Conservation (phyloP, 2,329 filamentous ascomycete genomes). For the Arthrinium phaeospermum region DNA sequence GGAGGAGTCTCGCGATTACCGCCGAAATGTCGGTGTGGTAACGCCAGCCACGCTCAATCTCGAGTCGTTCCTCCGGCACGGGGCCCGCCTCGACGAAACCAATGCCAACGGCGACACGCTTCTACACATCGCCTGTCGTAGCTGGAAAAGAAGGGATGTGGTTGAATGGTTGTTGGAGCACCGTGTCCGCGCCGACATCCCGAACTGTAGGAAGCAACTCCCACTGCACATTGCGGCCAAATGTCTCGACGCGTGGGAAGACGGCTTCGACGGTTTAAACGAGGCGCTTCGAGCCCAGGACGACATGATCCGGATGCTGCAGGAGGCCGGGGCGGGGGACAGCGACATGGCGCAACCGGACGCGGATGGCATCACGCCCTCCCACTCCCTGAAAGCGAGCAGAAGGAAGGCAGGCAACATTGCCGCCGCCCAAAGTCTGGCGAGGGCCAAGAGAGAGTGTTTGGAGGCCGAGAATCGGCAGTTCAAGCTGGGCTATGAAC, state of each 20-base stretch:
- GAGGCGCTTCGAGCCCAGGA: background rate
- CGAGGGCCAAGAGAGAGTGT: background rate
- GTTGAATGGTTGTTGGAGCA: background rate
- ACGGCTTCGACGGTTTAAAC: background rate
- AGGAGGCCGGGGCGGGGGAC: background rate
- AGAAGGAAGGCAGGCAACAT: background rate
- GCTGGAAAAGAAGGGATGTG: background rate
- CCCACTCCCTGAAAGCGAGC: background rate
- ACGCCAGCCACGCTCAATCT: background rate
- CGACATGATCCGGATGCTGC: background rate
- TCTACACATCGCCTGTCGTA: background rate
- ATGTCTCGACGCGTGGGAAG: background rate
- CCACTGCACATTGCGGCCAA: background rate
- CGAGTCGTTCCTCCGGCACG: background rate
- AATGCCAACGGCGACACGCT: background rate
- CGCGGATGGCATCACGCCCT: background rate
- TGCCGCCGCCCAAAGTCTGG: background rate
- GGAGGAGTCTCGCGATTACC: too few relatives aligned
- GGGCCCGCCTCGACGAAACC: background rate
- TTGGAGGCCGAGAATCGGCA: background rate
- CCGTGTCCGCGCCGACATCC: background rate
- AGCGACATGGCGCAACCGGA: background rate
- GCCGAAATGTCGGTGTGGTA: too few relatives aligned
- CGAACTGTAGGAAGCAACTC: background rate
- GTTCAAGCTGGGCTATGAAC: background rate